Percentiles rank a stretch among this genome's conserved stretches.
Conservation (phyloP, 2,329 filamentous ascomycete species). For the Capronia epimyces region DNA sequence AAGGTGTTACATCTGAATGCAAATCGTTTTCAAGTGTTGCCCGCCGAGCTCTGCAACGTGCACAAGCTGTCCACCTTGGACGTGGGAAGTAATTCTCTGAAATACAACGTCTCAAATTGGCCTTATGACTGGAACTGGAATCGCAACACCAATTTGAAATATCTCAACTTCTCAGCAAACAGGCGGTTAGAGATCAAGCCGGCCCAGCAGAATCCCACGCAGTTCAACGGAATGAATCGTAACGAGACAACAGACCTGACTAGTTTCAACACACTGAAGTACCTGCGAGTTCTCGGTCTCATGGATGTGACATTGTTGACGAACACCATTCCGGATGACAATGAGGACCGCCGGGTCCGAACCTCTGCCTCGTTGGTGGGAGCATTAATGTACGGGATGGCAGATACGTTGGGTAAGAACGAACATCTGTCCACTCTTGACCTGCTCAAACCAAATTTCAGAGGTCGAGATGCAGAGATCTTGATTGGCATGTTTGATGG, state of each 20-base stretch:
- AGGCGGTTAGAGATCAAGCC: constrained; percentile 87
- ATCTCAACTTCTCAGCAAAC: constrained; percentile 93
- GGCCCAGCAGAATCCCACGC: constrained; percentile 41
- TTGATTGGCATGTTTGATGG: constrained; percentile 95
- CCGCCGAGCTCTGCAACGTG: constrained; percentile 89
- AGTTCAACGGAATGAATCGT: constrained; percentile 49
- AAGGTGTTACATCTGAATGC: constrained; percentile 92
- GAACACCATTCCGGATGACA: constrained; percentile 88
- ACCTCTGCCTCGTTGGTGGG: constrained; percentile 95
- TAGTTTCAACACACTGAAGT: constrained; percentile 78
- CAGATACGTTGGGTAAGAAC: constrained; percentile 84
- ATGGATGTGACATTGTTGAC: constrained; percentile 98
- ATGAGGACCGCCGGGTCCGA: constrained; percentile 86
- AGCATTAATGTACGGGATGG: constrained; percentile 92
- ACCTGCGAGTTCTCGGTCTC: constrained; percentile 80
- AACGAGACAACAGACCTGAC: constrained; percentile 62
- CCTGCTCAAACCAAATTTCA: constrained; percentile 87
- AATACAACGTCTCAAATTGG: constrained; percentile 99
- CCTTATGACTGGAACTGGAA: constrained; percentile 99
- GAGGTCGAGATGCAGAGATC: constrained; percentile 82
- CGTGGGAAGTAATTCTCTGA: constrained; percentile 88
- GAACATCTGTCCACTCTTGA: constrained; percentile 95
- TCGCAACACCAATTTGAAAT: constrained; percentile 89
- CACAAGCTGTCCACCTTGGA: constrained; percentile 87
- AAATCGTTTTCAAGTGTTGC: constrained; percentile 95